These are phyloP conservation scores for Mycena venus DNA, from an alignment of 768 basidiomycete species.

Conservation along the genomic window DNA sequence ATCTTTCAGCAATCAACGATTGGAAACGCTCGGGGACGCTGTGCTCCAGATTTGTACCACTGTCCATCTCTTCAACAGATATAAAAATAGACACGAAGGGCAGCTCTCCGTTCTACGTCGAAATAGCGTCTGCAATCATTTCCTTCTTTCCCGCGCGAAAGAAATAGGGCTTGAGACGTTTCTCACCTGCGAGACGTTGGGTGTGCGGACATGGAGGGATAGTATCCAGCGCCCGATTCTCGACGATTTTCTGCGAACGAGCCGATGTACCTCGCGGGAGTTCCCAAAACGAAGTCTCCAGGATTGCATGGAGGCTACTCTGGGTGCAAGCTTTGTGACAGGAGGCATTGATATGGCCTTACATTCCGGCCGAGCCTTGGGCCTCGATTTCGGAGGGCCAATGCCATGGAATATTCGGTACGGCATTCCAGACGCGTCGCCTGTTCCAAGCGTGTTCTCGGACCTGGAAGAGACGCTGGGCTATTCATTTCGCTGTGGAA, in stretches of 20 bases:
- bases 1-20: slow-evolving; percentile 71
- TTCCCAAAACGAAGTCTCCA: slow-evolving; percentile 81
- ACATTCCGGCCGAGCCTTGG: slow-evolving; percentile 71
- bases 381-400: slow-evolving; percentile 80
- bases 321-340: slow-evolving; percentile 81
- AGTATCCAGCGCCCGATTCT: slow-evolving; percentile 48
- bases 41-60: slow-evolving; percentile 84
- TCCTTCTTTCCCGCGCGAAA: slow-evolving; percentile 75
- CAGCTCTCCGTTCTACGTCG: slow-evolving; percentile 78
- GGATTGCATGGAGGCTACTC: slow-evolving; percentile 89
- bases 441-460: slow-evolving; percentile 62
- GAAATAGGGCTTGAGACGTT: slow-evolving; percentile 73
- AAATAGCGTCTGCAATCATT: slow-evolving; percentile 77
- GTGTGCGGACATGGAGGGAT: slow-evolving; percentile 71
- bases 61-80: slow-evolving; percentile 83
- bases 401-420: slow-evolving; percentile 79
- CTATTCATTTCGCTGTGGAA: slow-evolving; percentile 76
- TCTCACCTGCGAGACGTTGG: slow-evolving; percentile 71
- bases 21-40: slow-evolving; percentile 91
- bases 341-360: slow-evolving; percentile 83
- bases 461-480: slow-evolving; percentile 74
- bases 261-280: slow-evolving; percentile 55
- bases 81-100: slow-evolving; percentile 85
- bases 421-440: slow-evolving; percentile 44
- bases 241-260: slow-evolving; percentile 47